Conservation (phyloP, 2,329 filamentous ascomycete genomes). For the Pezicula radicicola region DNA sequence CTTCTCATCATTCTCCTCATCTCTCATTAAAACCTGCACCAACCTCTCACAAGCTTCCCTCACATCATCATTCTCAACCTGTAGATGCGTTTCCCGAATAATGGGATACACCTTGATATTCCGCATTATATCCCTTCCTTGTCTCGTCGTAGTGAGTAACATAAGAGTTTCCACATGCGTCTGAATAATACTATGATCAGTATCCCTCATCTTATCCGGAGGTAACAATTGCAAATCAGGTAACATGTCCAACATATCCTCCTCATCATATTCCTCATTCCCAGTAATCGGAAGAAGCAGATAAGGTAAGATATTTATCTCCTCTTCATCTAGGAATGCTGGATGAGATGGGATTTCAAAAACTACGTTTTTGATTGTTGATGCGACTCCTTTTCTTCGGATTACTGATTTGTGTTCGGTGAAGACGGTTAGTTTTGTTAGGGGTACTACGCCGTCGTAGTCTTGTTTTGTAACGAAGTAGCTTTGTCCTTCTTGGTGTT, state of each 20-base stretch:
- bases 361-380: slow-evolving; percentile 88
- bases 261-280: slow-evolving; percentile 81
- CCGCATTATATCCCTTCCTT: slow-evolving; percentile 72
- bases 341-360: slow-evolving; percentile 77
- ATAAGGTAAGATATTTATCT: slow-evolving; percentile 83
- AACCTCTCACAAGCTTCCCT: slow-evolving; percentile 82
- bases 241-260: slow-evolving; percentile 83
- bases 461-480: slow-evolving; percentile 73
- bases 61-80: slow-evolving; percentile 75
- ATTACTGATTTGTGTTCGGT: slow-evolving; percentile 85
- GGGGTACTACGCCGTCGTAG: slow-evolving; percentile 81
- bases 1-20: slow-evolving; percentile 26
- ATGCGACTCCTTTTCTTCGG: slow-evolving; percentile 89
- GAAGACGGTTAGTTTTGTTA: slow-evolving; percentile 91
- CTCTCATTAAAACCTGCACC: slow-evolving; percentile 60
- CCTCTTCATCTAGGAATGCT: slow-evolving; percentile 65
- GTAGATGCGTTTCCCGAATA: slow-evolving; percentile 78
- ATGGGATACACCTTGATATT: slow-evolving; percentile 84
- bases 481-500: slow-evolving; percentile 69
- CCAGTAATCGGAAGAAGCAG: slow-evolving; percentile 85
- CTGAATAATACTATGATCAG: slow-evolving; percentile 71
- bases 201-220: slow-evolving; percentile 83
- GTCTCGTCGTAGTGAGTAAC: slow-evolving; percentile 73
- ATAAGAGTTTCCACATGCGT: slow-evolving; percentile 88
- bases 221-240: slow-evolving; percentile 86